Conservation (phyloP, 1,284 basidiomycete genomes). For the Cutaneotrichosporon daszewskae region DNA sequence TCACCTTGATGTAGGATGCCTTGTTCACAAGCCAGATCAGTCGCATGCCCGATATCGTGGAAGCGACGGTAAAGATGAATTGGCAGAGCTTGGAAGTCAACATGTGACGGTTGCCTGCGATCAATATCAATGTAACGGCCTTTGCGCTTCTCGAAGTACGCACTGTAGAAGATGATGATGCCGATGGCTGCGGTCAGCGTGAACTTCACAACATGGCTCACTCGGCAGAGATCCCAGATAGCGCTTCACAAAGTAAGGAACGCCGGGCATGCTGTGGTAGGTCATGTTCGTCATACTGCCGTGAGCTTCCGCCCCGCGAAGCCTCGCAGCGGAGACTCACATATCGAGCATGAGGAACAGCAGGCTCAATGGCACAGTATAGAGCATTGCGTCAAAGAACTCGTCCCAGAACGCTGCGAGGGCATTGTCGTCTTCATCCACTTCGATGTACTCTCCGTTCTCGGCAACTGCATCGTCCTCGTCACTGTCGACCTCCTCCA, state of each 20-base stretch:
- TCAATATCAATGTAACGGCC: too few species aligned
- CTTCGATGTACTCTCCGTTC: conserved; percentile 2
- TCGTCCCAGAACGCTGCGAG: conserved; percentile 36
- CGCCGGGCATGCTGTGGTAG: conserved; percentile 9
- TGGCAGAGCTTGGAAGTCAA: conserved; percentile 22
- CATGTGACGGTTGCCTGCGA: neutral
- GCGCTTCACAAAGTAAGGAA: conserved; percentile 11
- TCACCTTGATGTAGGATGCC: conserved; percentile 36
- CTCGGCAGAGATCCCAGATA: conserved; percentile 12
- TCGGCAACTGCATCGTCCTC: conserved; percentile 1
- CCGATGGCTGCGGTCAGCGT: conserved; percentile 28
- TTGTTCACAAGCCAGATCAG: conserved; percentile 48
- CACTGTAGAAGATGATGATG: conserved; percentile 39
- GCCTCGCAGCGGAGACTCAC: conserved; percentile 18
- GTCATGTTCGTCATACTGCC: conserved; percentile 16
- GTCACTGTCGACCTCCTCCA: neutral
- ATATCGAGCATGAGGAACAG: conserved; percentile 45
- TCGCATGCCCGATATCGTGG: conserved; percentile 32
- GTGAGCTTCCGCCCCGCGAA: neutral
- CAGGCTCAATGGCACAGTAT: conserved; percentile 42
- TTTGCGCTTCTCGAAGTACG: conserved; percentile 5
- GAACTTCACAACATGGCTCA: neutral
- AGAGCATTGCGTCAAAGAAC: conserved; percentile 41
- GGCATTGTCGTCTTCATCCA: conserved; percentile 5
- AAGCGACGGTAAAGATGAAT: conserved; percentile 27